Base-by-base conservation (phyloP, 1,139 yeast species). In the Suhomyces yuchorum region DNA sequence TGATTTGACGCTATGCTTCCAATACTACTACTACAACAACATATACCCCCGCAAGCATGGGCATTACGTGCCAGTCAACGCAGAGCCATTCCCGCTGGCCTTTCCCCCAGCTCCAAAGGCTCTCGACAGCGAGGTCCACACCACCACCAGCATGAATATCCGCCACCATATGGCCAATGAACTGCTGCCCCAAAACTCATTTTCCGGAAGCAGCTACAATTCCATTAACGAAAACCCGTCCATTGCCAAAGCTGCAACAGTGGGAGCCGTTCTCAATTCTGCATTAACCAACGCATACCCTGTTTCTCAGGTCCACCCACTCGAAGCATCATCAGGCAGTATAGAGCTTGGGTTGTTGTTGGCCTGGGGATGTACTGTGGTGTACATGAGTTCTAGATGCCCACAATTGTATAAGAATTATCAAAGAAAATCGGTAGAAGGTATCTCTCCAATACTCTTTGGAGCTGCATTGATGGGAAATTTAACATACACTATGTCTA, bases 331-430 rank as follows among this genome's bases (percentile, higher is more conserved):
- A 8, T 17, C 19, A 5, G 12, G 30, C 9, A 9, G 43, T 3
- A 15, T 38, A 40, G 14, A 26, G 47, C 37, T 38, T 23, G 48
- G 46, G 20, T 30, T 73, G 8, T 48, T 79, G 0, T 71, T 87
- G 44, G 95, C 97, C 0, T 93, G 97, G 96, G 62, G 80, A 4
- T 90, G 96, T 55, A 89, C 96, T 0, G 58, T 68, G 8, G 82
- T 89, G 45, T 92, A 93, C 62, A 77, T 91, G 49, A 68, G 82
- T 8, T 89, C 97, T 2, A 74, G 99, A 53, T 70, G 91, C 45
- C 99, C 99, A 0, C 99, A 92, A 62, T 70, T 92, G 40, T 70
- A 78, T 63, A 88, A 87, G 58, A 92, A 92, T 67, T 84, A 83
- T 62, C 63, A 71, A 51, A 73, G 96, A 42, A 85, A 85, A 60